Evolutionary conservation across 768 basidiomycete species (phyloP).

Genomic region (Nidularia sp.): DNA sequence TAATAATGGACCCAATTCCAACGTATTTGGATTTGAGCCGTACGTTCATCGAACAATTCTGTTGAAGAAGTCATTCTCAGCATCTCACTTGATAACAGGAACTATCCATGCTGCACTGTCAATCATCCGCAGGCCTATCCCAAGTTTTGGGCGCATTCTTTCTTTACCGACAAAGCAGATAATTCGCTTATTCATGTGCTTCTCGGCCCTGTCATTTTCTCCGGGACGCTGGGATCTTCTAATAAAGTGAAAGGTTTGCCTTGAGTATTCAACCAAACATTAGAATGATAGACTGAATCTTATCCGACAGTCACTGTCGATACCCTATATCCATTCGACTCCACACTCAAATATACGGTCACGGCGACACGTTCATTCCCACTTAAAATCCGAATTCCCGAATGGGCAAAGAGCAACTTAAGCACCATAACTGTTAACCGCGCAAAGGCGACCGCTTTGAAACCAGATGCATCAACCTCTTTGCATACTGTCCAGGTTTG

Average conservation of each 20-base stretch:
- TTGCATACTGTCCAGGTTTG: constrained; percentile 27
- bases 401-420: constrained; percentile 28
- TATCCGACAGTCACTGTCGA: constrained; percentile 23
- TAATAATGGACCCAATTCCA: constrained; percentile 32
- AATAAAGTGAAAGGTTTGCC: constrained; percentile 27
- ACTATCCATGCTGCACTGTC: constrained; percentile 40
- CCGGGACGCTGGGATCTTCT: constrained; percentile 23
- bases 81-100: constrained; percentile 14
- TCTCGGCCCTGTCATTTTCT: constrained; percentile 32
- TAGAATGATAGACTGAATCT: neutral
- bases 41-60: constrained; percentile 8
- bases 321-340: constrained; percentile 35
- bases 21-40: constrained; percentile 41
- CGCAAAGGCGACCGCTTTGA: constrained; percentile 12
- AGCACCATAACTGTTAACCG: constrained; percentile 30
- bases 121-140: constrained; percentile 37
- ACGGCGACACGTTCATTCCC: constrained; percentile 24
- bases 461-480: constrained; percentile 18
- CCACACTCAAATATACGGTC: constrained; percentile 30
- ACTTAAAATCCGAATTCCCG: constrained; percentile 33
- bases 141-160: constrained; percentile 38
- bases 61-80: neutral
- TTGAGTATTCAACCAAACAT: neutral
- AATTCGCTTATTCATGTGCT: constrained; percentile 29
- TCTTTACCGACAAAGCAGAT: constrained; percentile 24